A percentile compares a stretch with the other conserved stretches of the same genome.
Evolutionary conservation across 2,329 filamentous ascomycete genomes (phyloP).

Genomic region (Fusarium circinatum): DNA sequence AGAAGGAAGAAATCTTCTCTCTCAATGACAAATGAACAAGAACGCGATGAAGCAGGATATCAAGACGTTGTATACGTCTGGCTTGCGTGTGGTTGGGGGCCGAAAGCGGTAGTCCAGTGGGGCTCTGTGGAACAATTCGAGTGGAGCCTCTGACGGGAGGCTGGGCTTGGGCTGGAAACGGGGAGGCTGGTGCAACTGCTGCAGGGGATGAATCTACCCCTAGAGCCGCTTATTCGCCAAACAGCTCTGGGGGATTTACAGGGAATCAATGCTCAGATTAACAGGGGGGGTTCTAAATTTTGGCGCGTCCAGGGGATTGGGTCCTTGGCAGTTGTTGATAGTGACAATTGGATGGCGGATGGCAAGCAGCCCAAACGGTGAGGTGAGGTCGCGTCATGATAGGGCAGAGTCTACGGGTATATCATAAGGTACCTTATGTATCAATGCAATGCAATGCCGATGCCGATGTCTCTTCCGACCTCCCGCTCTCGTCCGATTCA

Average conservation of each 20-base stretch:
- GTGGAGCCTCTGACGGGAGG: constrained; percentile 37
- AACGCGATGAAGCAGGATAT: constrained; percentile 37
- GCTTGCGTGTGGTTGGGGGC: constrained; percentile 47
- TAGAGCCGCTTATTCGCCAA: constrained; percentile 24
- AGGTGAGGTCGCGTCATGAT: constrained; percentile 9
- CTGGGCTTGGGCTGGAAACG: constrained; percentile 46
- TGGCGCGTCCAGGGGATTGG: constrained; percentile 29
- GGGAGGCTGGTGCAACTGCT: constrained; percentile 46
- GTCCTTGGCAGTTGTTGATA: constrained; percentile 28
- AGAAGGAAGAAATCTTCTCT: constrained; percentile 24
- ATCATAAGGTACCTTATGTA: neutral
- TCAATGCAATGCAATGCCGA: neutral
- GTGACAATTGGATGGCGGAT: neutral
- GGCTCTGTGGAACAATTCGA: constrained; percentile 26
- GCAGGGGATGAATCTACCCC: constrained; percentile 38
- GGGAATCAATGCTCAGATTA: constrained; percentile 27
- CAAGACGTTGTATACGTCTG: constrained; percentile 41
- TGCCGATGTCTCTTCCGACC: constrained; percentile 17
- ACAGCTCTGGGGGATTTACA: constrained; percentile 30
- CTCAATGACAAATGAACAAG: constrained; percentile 22
- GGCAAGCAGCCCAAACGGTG: neutral
- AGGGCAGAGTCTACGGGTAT: constrained; percentile 1
- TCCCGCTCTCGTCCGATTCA: constrained; percentile 30
- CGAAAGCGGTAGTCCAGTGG: constrained; percentile 43
- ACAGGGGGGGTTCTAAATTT: constrained; percentile 32